A percentile compares a stretch with the other conserved stretches of the same genome.
Evolutionary conservation across 192 early-diverging fungal species (phyloP).

Genomic region (Geranomyces michiganensis): DNA sequence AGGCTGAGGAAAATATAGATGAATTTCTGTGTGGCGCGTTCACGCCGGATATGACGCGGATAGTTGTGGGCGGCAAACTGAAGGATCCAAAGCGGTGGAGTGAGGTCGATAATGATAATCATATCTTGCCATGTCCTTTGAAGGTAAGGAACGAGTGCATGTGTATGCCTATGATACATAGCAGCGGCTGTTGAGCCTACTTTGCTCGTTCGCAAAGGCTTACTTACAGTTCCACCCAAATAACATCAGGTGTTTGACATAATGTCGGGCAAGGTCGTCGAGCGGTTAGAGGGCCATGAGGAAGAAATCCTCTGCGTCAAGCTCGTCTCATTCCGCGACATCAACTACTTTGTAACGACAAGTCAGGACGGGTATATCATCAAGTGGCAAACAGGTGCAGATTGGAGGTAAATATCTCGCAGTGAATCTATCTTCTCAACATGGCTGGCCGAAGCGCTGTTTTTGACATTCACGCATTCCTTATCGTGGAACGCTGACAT

Average conservation of each 20-base stretch:
- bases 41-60: constrained; percentile 60
- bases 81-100: constrained; percentile 90
- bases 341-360: constrained; percentile 83
- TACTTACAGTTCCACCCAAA: no score
- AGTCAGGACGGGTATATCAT: constrained; percentile 95
- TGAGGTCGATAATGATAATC: constrained; percentile 88
- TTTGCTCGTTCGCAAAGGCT: no score
- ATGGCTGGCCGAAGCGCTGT: no score
- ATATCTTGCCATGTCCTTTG: constrained; percentile 89
- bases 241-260: constrained; percentile 82
- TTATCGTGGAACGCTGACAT: no score
- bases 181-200: no score
- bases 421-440: not conserved
- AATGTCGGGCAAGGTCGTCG: constrained; percentile 76
- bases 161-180: no score
- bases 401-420: constrained; percentile 68
- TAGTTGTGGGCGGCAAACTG: constrained; percentile 86
- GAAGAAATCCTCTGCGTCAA: constrained; percentile 90
- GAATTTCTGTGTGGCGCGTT: constrained; percentile 90
- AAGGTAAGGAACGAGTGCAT: no score
- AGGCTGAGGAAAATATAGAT: constrained; percentile 72
- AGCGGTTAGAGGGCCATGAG: constrained; percentile 77
- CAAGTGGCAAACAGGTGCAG: constrained; percentile 82
- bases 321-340: constrained; percentile 71
- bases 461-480: constrained; percentile 2